Conservation (phyloP, 768 basidiomycete genomes). For the Filobasidium floriforme region DNA sequence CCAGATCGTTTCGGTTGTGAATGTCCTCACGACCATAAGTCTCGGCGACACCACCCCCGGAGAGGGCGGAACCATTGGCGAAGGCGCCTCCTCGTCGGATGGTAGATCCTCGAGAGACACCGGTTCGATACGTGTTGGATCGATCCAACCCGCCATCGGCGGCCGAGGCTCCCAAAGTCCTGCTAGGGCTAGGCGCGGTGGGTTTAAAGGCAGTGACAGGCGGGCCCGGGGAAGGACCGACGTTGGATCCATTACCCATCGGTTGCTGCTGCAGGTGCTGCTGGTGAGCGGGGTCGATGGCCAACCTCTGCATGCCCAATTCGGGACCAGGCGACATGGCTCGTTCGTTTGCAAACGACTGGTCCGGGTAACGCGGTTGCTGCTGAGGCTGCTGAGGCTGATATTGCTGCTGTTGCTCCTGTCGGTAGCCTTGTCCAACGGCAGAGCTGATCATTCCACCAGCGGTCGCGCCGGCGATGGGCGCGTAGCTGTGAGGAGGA, state of each 20-base stretch:
- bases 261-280: not conserved
- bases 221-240: constrained; percentile 21
- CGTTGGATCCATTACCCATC: constrained; percentile 8
- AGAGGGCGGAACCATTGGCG: constrained; percentile 23
- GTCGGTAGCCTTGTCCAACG: constrained; percentile 32
- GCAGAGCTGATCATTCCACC: constrained; percentile 23
- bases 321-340: constrained; percentile 23
- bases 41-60: constrained; percentile 21
- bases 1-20: constrained; percentile 20
- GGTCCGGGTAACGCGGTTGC: constrained; percentile 13
- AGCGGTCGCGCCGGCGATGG: constrained; percentile 14
- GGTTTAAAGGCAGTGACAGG: constrained; percentile 16
- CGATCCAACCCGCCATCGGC: constrained; percentile 4
- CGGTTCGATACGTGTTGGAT: constrained; percentile 10
- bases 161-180: constrained; percentile 3
- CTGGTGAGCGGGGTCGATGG: not conserved
- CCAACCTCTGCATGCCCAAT: constrained; percentile 4
- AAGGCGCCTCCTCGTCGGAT: constrained; percentile 22
- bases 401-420: constrained; percentile 31
- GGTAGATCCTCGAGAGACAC: constrained; percentile 19
- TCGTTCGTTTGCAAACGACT: constrained; percentile 19
- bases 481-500: constrained; percentile 1
- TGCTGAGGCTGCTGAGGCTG: constrained; percentile 23
- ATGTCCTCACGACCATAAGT: constrained; percentile 18
- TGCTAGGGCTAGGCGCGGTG: constrained; percentile 6